Evolutionary conservation across 2,329 filamentous ascomycete genomes (phyloP), one percentile per base, ranked within the genome.

Genomic region (Lasiodiplodia citricola): DNA sequence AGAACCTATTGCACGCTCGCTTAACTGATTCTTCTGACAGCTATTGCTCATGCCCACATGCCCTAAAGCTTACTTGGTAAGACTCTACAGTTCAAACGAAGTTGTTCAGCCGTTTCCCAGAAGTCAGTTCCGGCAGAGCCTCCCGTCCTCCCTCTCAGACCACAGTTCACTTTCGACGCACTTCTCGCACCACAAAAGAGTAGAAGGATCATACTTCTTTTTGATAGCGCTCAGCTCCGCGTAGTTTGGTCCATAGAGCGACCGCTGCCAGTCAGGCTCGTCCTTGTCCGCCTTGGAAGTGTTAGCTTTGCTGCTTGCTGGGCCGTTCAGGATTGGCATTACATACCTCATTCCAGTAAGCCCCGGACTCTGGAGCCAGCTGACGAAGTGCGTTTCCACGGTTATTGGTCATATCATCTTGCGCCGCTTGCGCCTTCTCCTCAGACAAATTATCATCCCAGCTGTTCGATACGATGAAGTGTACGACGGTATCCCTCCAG

Each of bases 291-390:
- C 75, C 60, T 21, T 10, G 8, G 18, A 13, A n/a, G 11, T 51
- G 18, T 51, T 21, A 51, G 47, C 11, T 14, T 47, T 16, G 44
- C 44, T 47, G 21, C 21, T n/a, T 23, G 16, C 18, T 51, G 16
- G 11, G 13, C 14, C 13, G 11, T 41, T 41, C 38, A 6, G 8
- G 18, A 23, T 21, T 51, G 18, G 21, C 16, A 47, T 47, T 2
- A 23, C n/a, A 18, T 51, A 51, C 47, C 47, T 78, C 76, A 56
- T 74, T 78, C 50, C 76, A 62, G 60, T 78, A 78, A 2, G 75
- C 68, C 1, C 72, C 76, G 47, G 71, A 72, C 1, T 52, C 56
- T 13, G 56, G 68, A 14, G 57, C 38, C 57, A 62, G n/a, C 5
- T 50, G 10, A 16, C n/a, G n/a, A 4, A 62, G 57, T 14, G 38